phyloP scores from a whole-genome alignment of 768 basidiomycete genomes.

The Leccinum broughii region DNA sequence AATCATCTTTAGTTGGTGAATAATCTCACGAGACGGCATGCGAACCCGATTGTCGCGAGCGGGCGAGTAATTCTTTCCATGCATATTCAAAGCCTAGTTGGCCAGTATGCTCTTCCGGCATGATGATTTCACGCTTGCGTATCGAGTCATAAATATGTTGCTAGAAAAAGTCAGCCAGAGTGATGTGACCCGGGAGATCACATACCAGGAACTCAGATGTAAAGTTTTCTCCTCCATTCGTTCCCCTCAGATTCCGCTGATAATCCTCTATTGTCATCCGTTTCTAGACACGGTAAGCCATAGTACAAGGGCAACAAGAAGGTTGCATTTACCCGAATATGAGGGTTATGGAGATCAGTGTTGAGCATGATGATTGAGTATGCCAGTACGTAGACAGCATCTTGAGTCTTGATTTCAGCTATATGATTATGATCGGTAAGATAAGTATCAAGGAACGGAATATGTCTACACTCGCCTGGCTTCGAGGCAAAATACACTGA shows the following conservation, averaged over 20 bases:
- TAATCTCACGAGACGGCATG: conserved; percentile 9
- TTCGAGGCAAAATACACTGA: conserved; percentile 82
- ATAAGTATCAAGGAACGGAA: not conserved
- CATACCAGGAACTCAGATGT: conserved; percentile 81
- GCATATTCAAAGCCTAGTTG: conserved; percentile 98
- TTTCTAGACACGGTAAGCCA: conserved; percentile 55
- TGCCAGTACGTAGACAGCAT: conserved; percentile 91
- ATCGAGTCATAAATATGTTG: conserved; percentile 93
- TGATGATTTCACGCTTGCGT: conserved; percentile 89
- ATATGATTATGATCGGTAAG: not conserved
- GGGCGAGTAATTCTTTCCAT: conserved; percentile 91
- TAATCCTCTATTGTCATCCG: conserved; percentile 97
- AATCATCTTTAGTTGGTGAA: conserved; percentile 41
- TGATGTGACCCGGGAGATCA: not conserved
- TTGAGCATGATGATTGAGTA: conserved; percentile 99
- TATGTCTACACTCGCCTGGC: conserved; percentile 53
- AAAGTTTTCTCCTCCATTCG: conserved; percentile 85
- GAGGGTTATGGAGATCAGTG: conserved; percentile 95
- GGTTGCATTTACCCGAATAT: conserved; percentile 66
- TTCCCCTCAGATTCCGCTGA: conserved; percentile 85
- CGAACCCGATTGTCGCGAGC: conserved; percentile 79
- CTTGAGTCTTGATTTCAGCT: conserved; percentile 90
- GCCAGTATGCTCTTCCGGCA: conserved; percentile 97
- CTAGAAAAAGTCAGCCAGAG: conserved; percentile 41
- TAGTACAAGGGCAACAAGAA: not conserved